Base-by-base conservation (phyloP, 2,329 filamentous ascomycete genomes). In the Claviceps pusilla region DNA sequence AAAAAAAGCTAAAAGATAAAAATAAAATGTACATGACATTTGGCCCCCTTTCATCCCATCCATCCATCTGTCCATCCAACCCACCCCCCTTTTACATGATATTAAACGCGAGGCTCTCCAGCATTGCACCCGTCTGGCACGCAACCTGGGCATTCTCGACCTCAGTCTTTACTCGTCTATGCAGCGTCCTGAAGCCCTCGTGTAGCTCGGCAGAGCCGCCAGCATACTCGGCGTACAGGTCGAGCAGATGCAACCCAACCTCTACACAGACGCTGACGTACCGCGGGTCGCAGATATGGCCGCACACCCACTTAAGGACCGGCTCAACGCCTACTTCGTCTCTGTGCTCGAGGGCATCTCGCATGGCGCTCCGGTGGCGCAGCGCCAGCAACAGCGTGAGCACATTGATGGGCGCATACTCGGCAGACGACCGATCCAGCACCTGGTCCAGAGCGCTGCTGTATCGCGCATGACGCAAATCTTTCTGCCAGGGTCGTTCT, bases 81-180 rank as follows among this genome's bases (percentile, higher is more conserved):
- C 28, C 6, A 29, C 43, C n/a, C 11, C 2, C 4, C 12, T 6
- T 46, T 33, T 51, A 57, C 53, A 53, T 41, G 29, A 24, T 37
- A 5, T 43, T 46, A 50, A 65, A 58, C 59, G 86, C 80, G 59
- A 82, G 59, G 50, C 72, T 85, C 62, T 91, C 87, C 59, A 97
- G 71, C 90, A 97, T 96, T 2, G 91, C 93, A 60, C 79, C 79
- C 11, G 88, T 90, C 70, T 86, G 82, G 61, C 81, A 84, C 2
- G 91, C 90, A 64, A 86, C 77, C 69, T 95, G 87, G 28, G 89
- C 87, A 63, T 85, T 82, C 68, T 94, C 88, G 11, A 90, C 85
- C 67, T 93, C 87, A 45, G 79, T 73, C 58, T 80, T 78, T 24
- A 97, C 91, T 43, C 83, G 76, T 48, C 77, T 73, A 65, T 86